Percentiles rank a stretch among this genome's conserved stretches.
These are phyloP conservation scores for Melampsora medusae DNA, from an alignment of 1,284 basidiomycete genomes.

Conservation along the genomic window DNA sequence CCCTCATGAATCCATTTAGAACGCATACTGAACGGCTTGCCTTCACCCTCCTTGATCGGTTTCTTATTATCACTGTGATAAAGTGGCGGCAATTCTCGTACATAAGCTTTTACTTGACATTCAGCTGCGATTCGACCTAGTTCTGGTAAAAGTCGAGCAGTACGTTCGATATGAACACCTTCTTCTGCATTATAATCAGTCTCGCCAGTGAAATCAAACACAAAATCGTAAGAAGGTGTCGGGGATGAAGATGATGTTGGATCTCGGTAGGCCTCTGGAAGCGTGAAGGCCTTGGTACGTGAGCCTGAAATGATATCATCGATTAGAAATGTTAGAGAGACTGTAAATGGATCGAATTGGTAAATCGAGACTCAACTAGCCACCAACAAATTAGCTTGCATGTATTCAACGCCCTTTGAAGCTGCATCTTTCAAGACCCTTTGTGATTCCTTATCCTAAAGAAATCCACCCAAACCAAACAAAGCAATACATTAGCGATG, in stretches of 20 bases:
- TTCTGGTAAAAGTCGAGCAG: conserved; percentile 38
- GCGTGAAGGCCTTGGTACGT: conserved; percentile 35
- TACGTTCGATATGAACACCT: conserved; percentile 43
- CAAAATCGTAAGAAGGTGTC: conserved; percentile 40
- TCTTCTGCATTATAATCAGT: conserved; percentile 45
- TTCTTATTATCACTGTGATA: conserved; percentile 44
- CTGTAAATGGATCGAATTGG: not conserved
- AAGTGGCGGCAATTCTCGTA: conserved; percentile 35
- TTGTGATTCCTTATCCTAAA: conserved; percentile 44
- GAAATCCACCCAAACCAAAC: not conserved
- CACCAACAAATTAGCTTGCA: conserved; percentile 47
- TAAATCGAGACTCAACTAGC: conserved; percentile 16
- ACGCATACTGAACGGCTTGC: conserved; percentile 42
- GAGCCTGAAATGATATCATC: conserved; percentile 19
- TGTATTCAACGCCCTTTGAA: conserved; percentile 46
- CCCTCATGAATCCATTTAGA: conserved; percentile 45
- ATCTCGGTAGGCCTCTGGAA: conserved; percentile 26
- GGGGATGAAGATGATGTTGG: not conserved
- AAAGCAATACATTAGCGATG: not conserved
- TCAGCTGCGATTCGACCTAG: conserved; percentile 28
- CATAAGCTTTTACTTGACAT: conserved; percentile 39
- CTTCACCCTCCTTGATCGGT: conserved; percentile 45
- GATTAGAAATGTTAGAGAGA: not conserved
- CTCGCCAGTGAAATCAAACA: conserved; percentile 44
- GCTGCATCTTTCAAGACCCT: conserved; percentile 45